Base-by-base conservation (phyloP, 768 basidiomycete genomes). In the Panaeolus cyanescens region DNA sequence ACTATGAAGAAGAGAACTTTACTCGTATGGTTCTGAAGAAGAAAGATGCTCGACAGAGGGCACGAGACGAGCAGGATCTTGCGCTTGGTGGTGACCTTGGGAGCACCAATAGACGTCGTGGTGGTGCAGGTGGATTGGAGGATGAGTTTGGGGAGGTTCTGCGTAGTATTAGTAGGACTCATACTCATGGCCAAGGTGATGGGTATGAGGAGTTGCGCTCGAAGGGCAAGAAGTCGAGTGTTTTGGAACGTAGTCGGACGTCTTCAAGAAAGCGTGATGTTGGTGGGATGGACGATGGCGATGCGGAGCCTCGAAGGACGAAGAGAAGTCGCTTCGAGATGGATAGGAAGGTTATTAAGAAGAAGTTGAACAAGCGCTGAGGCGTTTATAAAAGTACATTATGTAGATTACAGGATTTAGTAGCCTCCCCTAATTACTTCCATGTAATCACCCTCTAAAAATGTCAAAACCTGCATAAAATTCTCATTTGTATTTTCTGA, bases 1-100 rank as follows among this genome's bases (percentile, higher is more conserved):
- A 93, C 63, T 99, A 93, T 72, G 96, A 99, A 77, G 95, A 96
- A 72, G 93, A 93, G 50, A 95, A 96, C 74, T 93, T 98, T 76
- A 92, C 91, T 34, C 88, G 96, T 45, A 68, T 98, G 57, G 81
- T 96, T 62, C 89, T 95, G 85, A 92, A 89, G 71, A 98, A 98
- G 81, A 88, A 87, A 68, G 95, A 96, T 45, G 83, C 85, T 15
- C 85, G 81, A 66, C 80, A 88, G 45, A 82, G 96, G 19, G 76
- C 72, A 56, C 81, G 85, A 62, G 96, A 98, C 68, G 96, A 98
- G 73, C 92, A 85, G 64, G 91, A 93, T 64, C 76, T 98, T 62
- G 93, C 93, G 17, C 78, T 98, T 12, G 96, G 96, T 56, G 92
- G 90, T 12, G 85, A 82, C 39, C 71, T 83, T 10, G 74, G 72